Percentiles rank a stretch among this genome's conserved stretches.
These are phyloP conservation scores for Dryas integrifolia DNA, from an alignment of 331 rosid species.

Conservation along the genomic window DNA sequence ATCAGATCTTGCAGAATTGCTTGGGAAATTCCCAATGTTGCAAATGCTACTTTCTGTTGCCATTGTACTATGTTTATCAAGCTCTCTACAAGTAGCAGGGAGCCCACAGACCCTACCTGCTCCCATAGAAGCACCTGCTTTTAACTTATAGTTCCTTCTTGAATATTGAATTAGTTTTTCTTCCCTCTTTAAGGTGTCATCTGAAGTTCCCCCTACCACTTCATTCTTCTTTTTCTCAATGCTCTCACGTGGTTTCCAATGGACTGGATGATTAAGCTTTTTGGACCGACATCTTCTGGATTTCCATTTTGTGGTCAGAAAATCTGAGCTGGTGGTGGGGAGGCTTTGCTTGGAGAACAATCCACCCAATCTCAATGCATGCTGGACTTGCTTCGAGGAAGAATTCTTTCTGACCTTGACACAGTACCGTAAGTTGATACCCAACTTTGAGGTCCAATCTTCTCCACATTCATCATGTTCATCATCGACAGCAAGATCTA, in stretches of 20 bases:
- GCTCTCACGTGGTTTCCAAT: constrained; percentile 34
- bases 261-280: constrained; percentile 39
- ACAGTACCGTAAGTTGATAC: constrained; percentile 74
- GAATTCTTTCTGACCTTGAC: constrained; percentile 68
- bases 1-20: constrained; percentile 32
- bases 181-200: constrained; percentile 32
- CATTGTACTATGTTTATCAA: constrained; percentile 26
- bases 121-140: constrained; percentile 39
- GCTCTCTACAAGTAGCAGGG: constrained; percentile 37
- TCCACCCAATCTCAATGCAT: constrained; percentile 59
- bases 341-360: constrained; percentile 47
- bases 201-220: constrained; percentile 30
- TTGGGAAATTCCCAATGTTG: constrained; percentile 35
- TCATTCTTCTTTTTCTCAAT: constrained; percentile 47
- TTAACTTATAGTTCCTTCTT: constrained; percentile 67
- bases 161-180: constrained; percentile 67
- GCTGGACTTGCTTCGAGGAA: constrained; percentile 60
- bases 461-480: constrained; percentile 55
- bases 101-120: constrained; percentile 27
- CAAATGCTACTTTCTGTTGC: constrained; percentile 24
- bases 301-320: constrained; percentile 55
- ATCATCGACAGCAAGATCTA: constrained; percentile 82
- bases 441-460: constrained; percentile 93
- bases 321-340: constrained; percentile 23
- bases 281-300: constrained; percentile 73